phyloP scores from a whole-genome alignment of 177 flowering plant genomes.

The Vitis hybrid region DNA sequence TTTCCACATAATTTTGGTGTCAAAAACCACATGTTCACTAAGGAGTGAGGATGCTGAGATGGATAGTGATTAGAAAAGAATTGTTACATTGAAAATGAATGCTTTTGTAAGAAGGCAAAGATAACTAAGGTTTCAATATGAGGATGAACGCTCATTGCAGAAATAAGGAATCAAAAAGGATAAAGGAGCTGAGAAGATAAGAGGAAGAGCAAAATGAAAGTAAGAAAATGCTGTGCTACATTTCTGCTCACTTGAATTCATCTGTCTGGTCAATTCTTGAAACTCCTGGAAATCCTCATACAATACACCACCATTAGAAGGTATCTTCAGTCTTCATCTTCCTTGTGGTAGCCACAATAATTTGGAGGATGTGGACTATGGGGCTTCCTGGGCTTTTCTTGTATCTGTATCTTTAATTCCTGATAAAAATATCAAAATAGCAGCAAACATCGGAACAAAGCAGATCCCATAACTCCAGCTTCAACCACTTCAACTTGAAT shows the following conservation, averaged over 20 bases:
- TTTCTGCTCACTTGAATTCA: constrained; percentile 30
- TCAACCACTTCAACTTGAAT: constrained; percentile 52
- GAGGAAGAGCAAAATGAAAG: no score
- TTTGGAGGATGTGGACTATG: constrained; percentile 43
- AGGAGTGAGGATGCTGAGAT: no score
- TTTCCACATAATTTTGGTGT: no score
- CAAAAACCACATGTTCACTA: no score
- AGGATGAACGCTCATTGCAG: no score
- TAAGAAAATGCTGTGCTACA: no score
- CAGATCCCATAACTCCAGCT: constrained; percentile 52
- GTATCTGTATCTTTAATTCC: constrained; percentile 45
- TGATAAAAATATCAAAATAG: constrained; percentile 35
- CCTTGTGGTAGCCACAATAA: constrained; percentile 37
- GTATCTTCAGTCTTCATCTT: constrained; percentile 35
- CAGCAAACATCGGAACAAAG: constrained; percentile 37
- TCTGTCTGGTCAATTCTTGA: constrained; percentile 37
- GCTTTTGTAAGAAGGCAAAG: no score
- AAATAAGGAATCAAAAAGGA: no score
- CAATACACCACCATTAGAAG: constrained; percentile 20
- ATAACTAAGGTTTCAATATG: no score
- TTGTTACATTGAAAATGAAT: no score
- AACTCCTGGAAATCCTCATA: constrained; percentile 40
- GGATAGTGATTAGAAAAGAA: no score
- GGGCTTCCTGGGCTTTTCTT: constrained; percentile 55
- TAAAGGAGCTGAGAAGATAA: no score